A percentile compares a stretch with the other conserved stretches of the same genome.
Conservation (phyloP, 2,329 filamentous ascomycete genomes). For the Paraconiothyrium sp. region DNA sequence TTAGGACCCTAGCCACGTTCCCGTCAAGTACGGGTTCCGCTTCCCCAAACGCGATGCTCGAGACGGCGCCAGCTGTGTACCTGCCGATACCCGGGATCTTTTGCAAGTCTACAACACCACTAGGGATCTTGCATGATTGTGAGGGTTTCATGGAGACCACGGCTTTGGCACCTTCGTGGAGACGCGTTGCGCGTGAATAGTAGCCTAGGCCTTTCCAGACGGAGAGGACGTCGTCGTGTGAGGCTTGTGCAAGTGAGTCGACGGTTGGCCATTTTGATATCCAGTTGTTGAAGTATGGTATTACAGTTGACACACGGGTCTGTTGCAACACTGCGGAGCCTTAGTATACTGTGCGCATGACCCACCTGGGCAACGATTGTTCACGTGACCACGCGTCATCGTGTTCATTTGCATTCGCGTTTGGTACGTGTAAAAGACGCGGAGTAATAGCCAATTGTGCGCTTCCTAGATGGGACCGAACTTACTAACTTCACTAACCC, state of each 20-base stretch:
- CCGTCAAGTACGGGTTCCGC: conserved; percentile 71
- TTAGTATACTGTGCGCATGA: not conserved
- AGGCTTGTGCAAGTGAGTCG: conserved; percentile 63
- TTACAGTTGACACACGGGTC: conserved; percentile 69
- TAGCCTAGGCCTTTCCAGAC: conserved; percentile 71
- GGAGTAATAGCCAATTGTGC: not conserved
- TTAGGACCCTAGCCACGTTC: conserved; percentile 69
- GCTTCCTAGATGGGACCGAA: conserved; percentile 8
- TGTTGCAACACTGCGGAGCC: conserved; percentile 65
- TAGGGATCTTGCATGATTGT: conserved; percentile 62
- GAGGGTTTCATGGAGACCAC: conserved; percentile 53
- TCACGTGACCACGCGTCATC: conserved; percentile 31
- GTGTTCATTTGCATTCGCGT: conserved; percentile 9
- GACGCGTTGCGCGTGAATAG: conserved; percentile 70
- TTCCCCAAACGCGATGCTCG: conserved; percentile 69
- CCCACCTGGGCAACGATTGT: not conserved
- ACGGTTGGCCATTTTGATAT: conserved; percentile 69
- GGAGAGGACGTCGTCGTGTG: conserved; percentile 64
- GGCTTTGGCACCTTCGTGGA: conserved; percentile 65
- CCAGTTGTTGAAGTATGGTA: conserved; percentile 72
- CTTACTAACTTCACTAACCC: conserved; percentile 70
- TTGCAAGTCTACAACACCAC: conserved; percentile 55
- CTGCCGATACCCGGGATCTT: conserved; percentile 68
- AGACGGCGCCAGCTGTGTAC: conserved; percentile 71
- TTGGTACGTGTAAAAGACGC: not conserved